phyloP scores from a whole-genome alignment of 2,329 filamentous ascomycete species.

The Fusarium clavum region DNA sequence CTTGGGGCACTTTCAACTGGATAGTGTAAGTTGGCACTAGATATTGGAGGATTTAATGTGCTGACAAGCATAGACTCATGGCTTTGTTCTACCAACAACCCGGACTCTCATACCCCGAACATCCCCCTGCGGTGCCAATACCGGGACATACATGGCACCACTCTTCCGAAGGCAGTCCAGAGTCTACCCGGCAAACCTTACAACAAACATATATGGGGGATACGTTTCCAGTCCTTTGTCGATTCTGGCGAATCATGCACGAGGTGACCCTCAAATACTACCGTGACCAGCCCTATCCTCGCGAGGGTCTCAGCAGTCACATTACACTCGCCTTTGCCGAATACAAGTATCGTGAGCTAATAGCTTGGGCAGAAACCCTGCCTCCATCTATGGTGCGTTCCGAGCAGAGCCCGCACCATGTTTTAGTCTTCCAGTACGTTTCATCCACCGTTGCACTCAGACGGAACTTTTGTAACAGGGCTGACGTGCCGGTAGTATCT shows the following conservation, averaged over 20 bases:
- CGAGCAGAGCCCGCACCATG: slow-evolving; percentile 49
- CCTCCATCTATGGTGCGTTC: slow-evolving; percentile 43
- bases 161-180: not conserved
- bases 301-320: slow-evolving; percentile 9
- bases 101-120: slow-evolving; percentile 40
- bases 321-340: slow-evolving; percentile 48
- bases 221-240: slow-evolving; percentile 49
- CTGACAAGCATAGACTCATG: slow-evolving; percentile 25
- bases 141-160: slow-evolving; percentile 26
- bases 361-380: slow-evolving; percentile 53
- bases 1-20: slow-evolving; percentile 54
- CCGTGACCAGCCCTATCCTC: slow-evolving; percentile 20
- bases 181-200: not conserved
- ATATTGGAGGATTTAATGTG: not conserved
- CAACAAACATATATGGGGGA: slow-evolving; percentile 40
- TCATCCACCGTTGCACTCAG: not conserved
- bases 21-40: slow-evolving; percentile 48
- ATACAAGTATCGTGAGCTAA: slow-evolving; percentile 54
- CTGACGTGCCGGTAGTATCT: slow-evolving; percentile 51
- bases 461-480: not conserved
- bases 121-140: slow-evolving; percentile 39
- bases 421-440: slow-evolving; percentile 53
- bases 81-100: slow-evolving; percentile 42
- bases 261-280: slow-evolving; percentile 48
- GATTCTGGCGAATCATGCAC: slow-evolving; percentile 55